Conservation (phyloP, 495 filamentous ascomycete genomes). For the Podospora appendiculata region DNA sequence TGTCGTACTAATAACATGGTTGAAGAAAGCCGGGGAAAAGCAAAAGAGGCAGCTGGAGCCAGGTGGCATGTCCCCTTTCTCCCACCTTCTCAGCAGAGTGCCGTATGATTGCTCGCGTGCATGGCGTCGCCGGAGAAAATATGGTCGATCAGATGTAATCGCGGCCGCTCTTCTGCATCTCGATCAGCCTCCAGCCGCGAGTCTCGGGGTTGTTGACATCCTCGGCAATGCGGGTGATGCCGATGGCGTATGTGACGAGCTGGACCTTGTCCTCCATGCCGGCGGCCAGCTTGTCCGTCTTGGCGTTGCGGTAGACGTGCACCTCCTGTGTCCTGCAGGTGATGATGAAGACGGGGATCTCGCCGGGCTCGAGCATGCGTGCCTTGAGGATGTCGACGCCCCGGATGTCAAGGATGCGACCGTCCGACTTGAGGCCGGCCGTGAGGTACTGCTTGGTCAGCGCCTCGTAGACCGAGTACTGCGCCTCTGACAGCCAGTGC, state of each 20-base stretch:
- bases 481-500: slow-evolving; percentile 90
- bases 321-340: slow-evolving; percentile 97
- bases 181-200: slow-evolving; percentile 90
- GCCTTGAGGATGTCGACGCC: slow-evolving; percentile 86
- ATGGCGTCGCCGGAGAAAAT: background rate
- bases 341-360: slow-evolving; percentile 94
- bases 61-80: background rate
- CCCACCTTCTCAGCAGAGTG: background rate
- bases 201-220: slow-evolving; percentile 97
- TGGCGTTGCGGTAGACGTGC: slow-evolving; percentile 88
- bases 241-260: slow-evolving; percentile 95
- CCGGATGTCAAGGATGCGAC: slow-evolving; percentile 87
- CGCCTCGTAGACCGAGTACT: slow-evolving; percentile 90
- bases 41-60: background rate
- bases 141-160: slow-evolving; percentile 51
- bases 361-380: slow-evolving; percentile 89
- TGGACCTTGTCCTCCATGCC: slow-evolving; percentile 98
- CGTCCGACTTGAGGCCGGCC: slow-evolving; percentile 87
- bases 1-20: slow-evolving; percentile 9
- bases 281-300: slow-evolving; percentile 83
- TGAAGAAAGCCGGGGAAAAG: background rate
- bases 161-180: slow-evolving; percentile 95
- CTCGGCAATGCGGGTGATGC: slow-evolving; percentile 84
- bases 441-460: slow-evolving; percentile 90
- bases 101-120: background rate